Evolutionary conservation across 495 filamentous ascomycete genomes (phyloP).

Genomic region (Acidiella bohemica): DNA sequence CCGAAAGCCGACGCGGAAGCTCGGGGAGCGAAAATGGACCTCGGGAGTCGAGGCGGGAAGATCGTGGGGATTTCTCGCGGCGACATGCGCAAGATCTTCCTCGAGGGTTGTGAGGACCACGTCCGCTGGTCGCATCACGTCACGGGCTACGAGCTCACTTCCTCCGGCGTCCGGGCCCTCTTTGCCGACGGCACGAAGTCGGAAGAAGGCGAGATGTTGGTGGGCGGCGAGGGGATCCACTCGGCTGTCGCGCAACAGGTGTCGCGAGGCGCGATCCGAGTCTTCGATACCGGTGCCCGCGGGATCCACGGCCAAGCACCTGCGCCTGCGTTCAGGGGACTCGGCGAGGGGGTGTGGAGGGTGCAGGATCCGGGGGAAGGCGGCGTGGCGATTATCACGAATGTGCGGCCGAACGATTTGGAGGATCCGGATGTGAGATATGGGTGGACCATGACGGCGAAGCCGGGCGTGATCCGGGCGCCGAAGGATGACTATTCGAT

Average conservation of each 20-base stretch:
- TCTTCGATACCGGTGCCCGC: conserved; percentile 41
- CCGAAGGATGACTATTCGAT: conserved; percentile 40
- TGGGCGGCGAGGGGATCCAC: conserved; percentile 42
- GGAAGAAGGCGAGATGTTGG: conserved; percentile 34
- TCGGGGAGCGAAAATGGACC: neutral
- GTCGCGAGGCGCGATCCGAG: conserved; percentile 35
- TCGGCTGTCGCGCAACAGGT: conserved; percentile 39
- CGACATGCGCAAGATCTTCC: conserved; percentile 37
- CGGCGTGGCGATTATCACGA: conserved; percentile 38
- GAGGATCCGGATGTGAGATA: conserved; percentile 38
- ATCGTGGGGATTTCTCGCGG: conserved; percentile 39
- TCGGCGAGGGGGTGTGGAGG: conserved; percentile 42
- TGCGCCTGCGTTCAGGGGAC: conserved; percentile 37
- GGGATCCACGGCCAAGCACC: conserved; percentile 45
- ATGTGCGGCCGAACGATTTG: conserved; percentile 41
- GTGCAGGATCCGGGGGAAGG: conserved; percentile 31
- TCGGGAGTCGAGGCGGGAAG: conserved; percentile 34
- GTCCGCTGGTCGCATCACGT: conserved; percentile 38
- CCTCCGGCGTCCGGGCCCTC: conserved; percentile 32
- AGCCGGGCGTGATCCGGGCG: conserved; percentile 36
- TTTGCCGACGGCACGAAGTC: conserved; percentile 41
- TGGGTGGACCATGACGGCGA: conserved; percentile 43
- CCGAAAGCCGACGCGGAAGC: conserved; percentile 10
- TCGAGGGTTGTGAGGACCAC: conserved; percentile 33
- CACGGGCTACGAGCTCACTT: conserved; percentile 35